phyloP scores from a whole-genome alignment of 768 basidiomycete species.

The Tricholoma matsutake region DNA sequence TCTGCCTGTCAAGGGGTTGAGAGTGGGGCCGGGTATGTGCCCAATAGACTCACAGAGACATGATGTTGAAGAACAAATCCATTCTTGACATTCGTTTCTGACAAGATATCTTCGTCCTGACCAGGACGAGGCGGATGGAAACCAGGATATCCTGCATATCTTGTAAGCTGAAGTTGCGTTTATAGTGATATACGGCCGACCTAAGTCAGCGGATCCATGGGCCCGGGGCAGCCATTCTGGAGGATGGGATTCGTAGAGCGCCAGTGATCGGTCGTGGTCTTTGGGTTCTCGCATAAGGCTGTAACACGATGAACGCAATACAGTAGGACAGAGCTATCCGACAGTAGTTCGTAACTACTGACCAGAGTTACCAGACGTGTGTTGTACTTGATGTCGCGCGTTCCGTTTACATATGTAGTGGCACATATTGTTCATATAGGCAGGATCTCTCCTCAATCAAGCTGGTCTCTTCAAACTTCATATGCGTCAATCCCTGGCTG shows the following conservation, averaged over 20 bases:
- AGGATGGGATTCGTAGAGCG: conserved; percentile 64
- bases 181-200: conserved; percentile 32
- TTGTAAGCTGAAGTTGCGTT: background rate
- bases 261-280: conserved; percentile 34
- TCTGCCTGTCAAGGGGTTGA: conserved; percentile 46
- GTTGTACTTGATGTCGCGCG: no score
- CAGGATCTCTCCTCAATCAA: no score
- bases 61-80: conserved; percentile 55
- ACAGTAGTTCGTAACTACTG: no score
- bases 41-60: conserved; percentile 49
- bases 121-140: conserved; percentile 73
- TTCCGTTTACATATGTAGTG: no score
- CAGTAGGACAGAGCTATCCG: background rate
- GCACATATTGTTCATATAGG: no score
- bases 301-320: conserved; percentile 1
- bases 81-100: conserved; percentile 59
- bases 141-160: conserved; percentile 60
- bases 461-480: background rate
- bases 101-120: conserved; percentile 73
- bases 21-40: background rate
- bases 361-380: no score
- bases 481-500: conserved; percentile 58
- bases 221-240: conserved; percentile 71
- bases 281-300: conserved; percentile 33
- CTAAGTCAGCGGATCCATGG: conserved; percentile 68